Evolutionary conservation across 257 asterid species (phyloP).

Genomic region (Solanum acaule): DNA sequence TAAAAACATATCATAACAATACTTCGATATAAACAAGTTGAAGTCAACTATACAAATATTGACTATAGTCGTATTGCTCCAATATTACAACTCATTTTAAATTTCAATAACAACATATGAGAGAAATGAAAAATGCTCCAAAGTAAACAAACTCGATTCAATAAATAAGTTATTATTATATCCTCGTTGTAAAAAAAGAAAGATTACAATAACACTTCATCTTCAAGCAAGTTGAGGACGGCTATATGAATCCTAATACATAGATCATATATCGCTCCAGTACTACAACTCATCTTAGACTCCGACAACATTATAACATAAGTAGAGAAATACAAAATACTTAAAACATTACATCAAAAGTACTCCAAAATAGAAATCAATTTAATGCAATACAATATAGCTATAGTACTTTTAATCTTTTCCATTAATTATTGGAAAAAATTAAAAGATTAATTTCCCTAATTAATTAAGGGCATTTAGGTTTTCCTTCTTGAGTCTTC

Average conservation of each 20-base stretch:
- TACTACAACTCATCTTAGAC: background rate
- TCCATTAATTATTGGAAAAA: background rate
- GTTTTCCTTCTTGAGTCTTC: conserved; percentile 30
- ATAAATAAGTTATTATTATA: too few species aligned
- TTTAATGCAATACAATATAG: background rate
- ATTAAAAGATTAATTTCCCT: background rate
- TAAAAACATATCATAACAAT: background rate
- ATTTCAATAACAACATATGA: background rate
- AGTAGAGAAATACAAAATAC: background rate
- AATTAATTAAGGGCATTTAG: conserved; percentile 22
- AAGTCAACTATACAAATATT: background rate
- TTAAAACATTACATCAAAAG: background rate
- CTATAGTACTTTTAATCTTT: background rate
- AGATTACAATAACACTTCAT: background rate
- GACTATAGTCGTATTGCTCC: background rate
- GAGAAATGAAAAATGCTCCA: background rate
- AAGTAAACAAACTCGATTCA: background rate
- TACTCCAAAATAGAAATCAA: background rate
- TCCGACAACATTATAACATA: background rate
- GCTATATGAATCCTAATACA: background rate
- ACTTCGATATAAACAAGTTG: background rate
- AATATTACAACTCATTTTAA: background rate
- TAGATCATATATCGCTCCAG: background rate
- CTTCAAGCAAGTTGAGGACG: background rate
- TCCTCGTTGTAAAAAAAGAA: background rate